phyloP scores from a whole-genome alignment of 352 stramenopile species.

The Phytophthora macrochlamydospora region DNA sequence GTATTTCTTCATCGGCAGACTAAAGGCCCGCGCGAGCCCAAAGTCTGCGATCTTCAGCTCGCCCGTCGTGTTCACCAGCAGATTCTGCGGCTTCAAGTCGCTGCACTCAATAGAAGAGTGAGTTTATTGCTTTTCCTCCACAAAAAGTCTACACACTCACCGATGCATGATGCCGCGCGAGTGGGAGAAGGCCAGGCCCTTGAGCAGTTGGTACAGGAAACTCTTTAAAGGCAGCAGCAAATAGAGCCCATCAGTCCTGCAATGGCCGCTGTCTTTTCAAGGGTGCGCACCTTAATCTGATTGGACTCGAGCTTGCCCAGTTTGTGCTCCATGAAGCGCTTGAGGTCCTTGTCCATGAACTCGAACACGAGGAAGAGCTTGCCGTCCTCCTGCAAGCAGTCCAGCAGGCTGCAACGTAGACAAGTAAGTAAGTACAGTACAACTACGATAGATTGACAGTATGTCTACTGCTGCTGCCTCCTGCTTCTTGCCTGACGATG shows the following conservation, averaged over 20 bases:
- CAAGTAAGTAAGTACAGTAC: too few species aligned
- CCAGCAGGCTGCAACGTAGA: constrained; percentile 66
- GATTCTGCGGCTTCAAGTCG: constrained; percentile 98
- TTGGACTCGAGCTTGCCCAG: constrained; percentile 60
- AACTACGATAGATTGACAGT: too few species aligned
- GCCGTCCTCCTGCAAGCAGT: constrained; percentile 95
- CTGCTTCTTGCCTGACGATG: constrained; percentile 90
- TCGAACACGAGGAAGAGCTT: constrained; percentile 99
- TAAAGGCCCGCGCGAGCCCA: constrained; percentile 96
- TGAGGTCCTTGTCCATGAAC: constrained; percentile 99
- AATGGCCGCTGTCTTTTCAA: neutral
- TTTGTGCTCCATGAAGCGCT: constrained; percentile 94
- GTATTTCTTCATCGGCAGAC: constrained; percentile 96
- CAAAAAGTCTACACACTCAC: constrained; percentile 21
- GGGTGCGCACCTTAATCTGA: constrained; percentile 59
- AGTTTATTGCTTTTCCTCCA: too few species aligned
- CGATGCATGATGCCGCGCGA: constrained; percentile 89
- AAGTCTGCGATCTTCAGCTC: constrained; percentile 99
- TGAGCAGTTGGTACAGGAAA: constrained; percentile 88
- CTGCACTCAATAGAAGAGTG: constrained; percentile 33
- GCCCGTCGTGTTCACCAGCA: constrained; percentile 95
- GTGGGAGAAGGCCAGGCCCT: constrained; percentile 89
- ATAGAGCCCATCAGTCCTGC: neutral
- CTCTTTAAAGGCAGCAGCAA: constrained; percentile 21
- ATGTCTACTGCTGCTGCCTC: too few species aligned